Base-by-base conservation (phyloP, 2,329 filamentous ascomycete species). In the Aspergillus texensis region DNA sequence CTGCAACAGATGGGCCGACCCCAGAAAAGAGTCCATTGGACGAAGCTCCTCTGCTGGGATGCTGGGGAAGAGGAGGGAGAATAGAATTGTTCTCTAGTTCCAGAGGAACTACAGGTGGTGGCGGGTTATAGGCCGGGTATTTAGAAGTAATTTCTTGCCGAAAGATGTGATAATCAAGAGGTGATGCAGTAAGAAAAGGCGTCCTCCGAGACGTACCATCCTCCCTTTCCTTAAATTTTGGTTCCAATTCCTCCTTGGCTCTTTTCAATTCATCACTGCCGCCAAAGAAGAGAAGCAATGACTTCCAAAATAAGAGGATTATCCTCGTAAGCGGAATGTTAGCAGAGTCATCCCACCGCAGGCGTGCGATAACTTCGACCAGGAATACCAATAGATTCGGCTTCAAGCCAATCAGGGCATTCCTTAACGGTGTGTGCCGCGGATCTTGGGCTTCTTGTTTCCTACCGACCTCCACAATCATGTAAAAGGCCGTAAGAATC, bases 81-180 rank as follows among this genome's bases (percentile, higher is more conserved):
- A 98, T 91, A 1, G 93, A 96, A 66, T 92, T 95, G 74, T 95
- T 94, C 60, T 97, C 94, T 24, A 92, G 86, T 75, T 98, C 94
- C 16, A 98, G 84, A 1, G 93, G 93, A 64, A 98, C 89, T 6
- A 91, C 79, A 1, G 92, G 90, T 59, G 88, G 89, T 2, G 95
- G 95, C 2, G 95, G 94, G 63, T 96, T 91, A 76, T 99, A 99
- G 3, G 95, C 92, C 12, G 95, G 95, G 75, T 99, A 99, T 79
- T 99, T 99, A 2, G 94, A 97, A 19, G 91, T 96, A 63, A 99
- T 94, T 76, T 99, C 95, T 76, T 97, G 94, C 41, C 95, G 90
- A 74, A 99, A 99, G 26, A 94, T 86, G 75, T 99, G 94, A 74
- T 99, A 99, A 73, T 99, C 95, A 12, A 99, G 82, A 5, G 95